These are phyloP conservation scores for Lophium mytilinum DNA, from an alignment of 495 filamentous ascomycete genomes.

Conservation along the genomic window DNA sequence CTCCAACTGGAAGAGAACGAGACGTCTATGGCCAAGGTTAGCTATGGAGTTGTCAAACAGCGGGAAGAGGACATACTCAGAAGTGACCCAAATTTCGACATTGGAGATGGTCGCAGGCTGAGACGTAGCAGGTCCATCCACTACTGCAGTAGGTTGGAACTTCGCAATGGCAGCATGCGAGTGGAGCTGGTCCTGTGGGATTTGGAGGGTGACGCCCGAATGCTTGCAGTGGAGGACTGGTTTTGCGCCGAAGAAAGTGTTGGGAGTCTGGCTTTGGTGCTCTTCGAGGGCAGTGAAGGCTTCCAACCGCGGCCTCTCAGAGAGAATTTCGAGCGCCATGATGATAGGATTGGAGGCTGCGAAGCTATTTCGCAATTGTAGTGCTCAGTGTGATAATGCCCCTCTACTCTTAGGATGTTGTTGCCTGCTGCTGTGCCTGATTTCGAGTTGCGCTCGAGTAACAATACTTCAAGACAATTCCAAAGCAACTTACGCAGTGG, in stretches of 20 bases:
- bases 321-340: conserved; percentile 17
- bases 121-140: conserved; percentile 28
- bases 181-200: conserved; percentile 39
- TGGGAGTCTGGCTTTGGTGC: conserved; percentile 78
- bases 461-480: no score
- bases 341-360: not conserved
- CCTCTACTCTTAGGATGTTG: no score
- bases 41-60: conserved; percentile 9
- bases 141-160: conserved; percentile 17
- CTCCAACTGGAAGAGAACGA: conserved; percentile 49
- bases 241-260: conserved; percentile 70
- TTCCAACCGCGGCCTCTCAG: conserved; percentile 37
- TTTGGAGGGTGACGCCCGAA: conserved; percentile 51
- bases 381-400: not conserved
- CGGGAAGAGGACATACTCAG: conserved; percentile 48
- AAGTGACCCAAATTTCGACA: conserved; percentile 71
- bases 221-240: conserved; percentile 73
- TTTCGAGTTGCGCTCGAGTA: no score
- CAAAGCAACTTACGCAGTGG: no score
- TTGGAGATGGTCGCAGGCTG: conserved; percentile 38
- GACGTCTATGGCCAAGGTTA: conserved; percentile 44
- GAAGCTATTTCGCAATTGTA: not conserved
- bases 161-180: conserved; percentile 11
- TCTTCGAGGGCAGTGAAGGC: conserved; percentile 65
- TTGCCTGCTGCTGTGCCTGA: no score